A percentile compares a stretch with the other conserved stretches of the same genome.
These are phyloP conservation scores for Neonectria neomacrospora DNA, from an alignment of 2,329 filamentous ascomycete species.

Conservation along the genomic window DNA sequence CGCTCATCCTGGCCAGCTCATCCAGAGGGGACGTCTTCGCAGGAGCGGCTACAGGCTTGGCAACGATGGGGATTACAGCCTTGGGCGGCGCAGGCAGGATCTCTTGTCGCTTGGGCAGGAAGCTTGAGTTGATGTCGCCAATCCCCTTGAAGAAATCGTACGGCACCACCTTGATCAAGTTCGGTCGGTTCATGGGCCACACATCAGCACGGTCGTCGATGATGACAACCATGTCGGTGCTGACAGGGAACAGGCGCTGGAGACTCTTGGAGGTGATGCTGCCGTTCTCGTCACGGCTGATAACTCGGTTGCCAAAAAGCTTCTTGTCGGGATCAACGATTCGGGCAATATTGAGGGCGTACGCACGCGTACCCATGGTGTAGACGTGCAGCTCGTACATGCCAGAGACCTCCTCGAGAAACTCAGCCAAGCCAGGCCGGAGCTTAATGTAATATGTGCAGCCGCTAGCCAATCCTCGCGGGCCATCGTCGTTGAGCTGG, in stretches of 20 bases:
- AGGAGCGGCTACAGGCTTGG: slow-evolving; percentile 12
- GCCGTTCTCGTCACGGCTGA: slow-evolving; percentile 96
- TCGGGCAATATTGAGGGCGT: slow-evolving; percentile 89
- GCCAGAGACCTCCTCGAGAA: slow-evolving; percentile 79
- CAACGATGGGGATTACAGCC: slow-evolving; percentile 23
- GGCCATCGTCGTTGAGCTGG: slow-evolving; percentile 87
- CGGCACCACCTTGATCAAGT: slow-evolving; percentile 92
- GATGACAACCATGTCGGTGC: slow-evolving; percentile 99
- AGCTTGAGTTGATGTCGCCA: slow-evolving; percentile 98
- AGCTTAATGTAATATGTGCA: slow-evolving; percentile 99
- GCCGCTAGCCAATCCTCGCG: slow-evolving; percentile 73
- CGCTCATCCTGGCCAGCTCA: slow-evolving; percentile 80
- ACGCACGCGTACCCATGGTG: slow-evolving; percentile 98
- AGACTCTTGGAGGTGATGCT: slow-evolving; percentile 91
- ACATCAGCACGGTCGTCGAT: slow-evolving; percentile 98
- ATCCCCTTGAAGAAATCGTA: slow-evolving; percentile 99
- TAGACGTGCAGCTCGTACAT: slow-evolving; percentile 97
- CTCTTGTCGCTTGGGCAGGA: slow-evolving; percentile 82
- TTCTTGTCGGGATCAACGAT: slow-evolving; percentile 92
- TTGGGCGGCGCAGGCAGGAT: slow-evolving; percentile 52
- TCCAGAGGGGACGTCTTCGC: slow-evolving; percentile 67
- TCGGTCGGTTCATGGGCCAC: slow-evolving; percentile 89
- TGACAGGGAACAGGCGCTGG: slow-evolving; percentile 91
- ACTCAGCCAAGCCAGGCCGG: slow-evolving; percentile 84
- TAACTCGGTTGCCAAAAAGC: slow-evolving; percentile 92